These are phyloP conservation scores for Cunninghamia lanceolata DNA, from an alignment of 75 land plant genomes.

Conservation along the genomic window DNA sequence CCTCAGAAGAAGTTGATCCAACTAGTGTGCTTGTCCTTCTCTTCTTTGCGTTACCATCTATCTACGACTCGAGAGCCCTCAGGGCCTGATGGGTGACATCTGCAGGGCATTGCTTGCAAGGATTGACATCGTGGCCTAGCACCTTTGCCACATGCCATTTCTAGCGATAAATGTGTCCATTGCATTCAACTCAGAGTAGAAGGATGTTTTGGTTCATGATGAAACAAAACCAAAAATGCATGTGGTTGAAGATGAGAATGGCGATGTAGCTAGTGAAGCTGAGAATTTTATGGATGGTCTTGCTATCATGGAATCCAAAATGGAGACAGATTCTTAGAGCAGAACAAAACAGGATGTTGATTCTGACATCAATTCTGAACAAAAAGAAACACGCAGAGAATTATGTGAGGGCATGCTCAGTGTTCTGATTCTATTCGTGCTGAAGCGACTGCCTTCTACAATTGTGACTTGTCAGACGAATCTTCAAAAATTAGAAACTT, in stretches of 20 bases:
- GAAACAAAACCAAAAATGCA: slow-evolving; percentile 8
- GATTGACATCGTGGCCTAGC: no score
- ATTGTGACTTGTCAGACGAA: slow-evolving; percentile 8
- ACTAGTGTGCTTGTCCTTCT: no score
- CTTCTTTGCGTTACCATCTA: no score
- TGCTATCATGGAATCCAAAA: slow-evolving; percentile 74
- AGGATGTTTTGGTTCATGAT: slow-evolving; percentile 6
- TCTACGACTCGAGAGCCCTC: no score
- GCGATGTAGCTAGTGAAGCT: slow-evolving; percentile 69
- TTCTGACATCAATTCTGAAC: background rate
- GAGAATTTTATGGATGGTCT: slow-evolving; percentile 81
- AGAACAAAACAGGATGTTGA: slow-evolving; percentile 47
- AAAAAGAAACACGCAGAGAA: background rate
- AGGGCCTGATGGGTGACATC: no score
- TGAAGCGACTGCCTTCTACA: slow-evolving; percentile 11
- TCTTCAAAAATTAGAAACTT: slow-evolving; percentile 5
- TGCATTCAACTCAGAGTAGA: no score
- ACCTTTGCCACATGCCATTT: no score
- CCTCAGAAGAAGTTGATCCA: no score
- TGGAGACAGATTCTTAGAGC: slow-evolving; percentile 65
- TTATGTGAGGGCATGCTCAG: background rate
- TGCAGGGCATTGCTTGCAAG: no score
- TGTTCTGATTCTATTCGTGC: background rate
- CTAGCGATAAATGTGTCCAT: no score
- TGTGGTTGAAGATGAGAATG: slow-evolving; percentile 15